phyloP scores from a whole-genome alignment of 345 rosid species.

The Camelina neglecta region DNA sequence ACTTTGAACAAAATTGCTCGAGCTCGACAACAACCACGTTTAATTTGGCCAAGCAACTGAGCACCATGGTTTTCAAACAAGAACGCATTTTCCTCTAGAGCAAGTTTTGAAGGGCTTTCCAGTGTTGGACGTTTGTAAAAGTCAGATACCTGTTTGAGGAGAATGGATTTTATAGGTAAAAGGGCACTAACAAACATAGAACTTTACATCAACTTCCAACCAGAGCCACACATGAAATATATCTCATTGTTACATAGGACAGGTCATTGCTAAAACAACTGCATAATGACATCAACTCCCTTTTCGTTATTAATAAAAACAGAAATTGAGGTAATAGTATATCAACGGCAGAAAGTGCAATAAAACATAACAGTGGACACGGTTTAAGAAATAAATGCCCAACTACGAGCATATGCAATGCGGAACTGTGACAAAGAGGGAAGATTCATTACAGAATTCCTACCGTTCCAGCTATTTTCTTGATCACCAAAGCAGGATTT shows the following conservation, averaged over 20 bases:
- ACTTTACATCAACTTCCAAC: slow-evolving; percentile 10
- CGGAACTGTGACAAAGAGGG: slow-evolving; percentile 17
- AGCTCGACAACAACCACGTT: slow-evolving; percentile 87
- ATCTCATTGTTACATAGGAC: background rate
- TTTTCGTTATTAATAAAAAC: slow-evolving; percentile 1
- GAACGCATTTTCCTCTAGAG: slow-evolving; percentile 66
- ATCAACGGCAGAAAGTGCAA: slow-evolving; percentile 1
- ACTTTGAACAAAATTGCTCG: slow-evolving; percentile 95
- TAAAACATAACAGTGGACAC: slow-evolving; percentile 9
- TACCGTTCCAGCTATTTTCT: slow-evolving; percentile 96
- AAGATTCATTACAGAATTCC: slow-evolving; percentile 33
- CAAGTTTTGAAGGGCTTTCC: slow-evolving; percentile 92
- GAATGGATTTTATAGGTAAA: background rate
- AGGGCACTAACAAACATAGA: slow-evolving; percentile 1
- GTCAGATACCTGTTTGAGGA: slow-evolving; percentile 70
- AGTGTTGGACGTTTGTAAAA: slow-evolving; percentile 75
- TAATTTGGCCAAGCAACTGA: slow-evolving; percentile 94
- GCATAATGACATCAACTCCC: background rate
- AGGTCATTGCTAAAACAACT: background rate
- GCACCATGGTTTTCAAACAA: slow-evolving; percentile 76
- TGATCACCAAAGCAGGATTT: slow-evolving; percentile 83
- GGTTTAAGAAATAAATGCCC: background rate
- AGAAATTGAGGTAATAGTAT: background rate
- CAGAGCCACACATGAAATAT: slow-evolving; percentile 1
- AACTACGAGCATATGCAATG: slow-evolving; percentile 11